Conservation (phyloP, 140 eudicot species). For the Anethum foeniculum region DNA sequence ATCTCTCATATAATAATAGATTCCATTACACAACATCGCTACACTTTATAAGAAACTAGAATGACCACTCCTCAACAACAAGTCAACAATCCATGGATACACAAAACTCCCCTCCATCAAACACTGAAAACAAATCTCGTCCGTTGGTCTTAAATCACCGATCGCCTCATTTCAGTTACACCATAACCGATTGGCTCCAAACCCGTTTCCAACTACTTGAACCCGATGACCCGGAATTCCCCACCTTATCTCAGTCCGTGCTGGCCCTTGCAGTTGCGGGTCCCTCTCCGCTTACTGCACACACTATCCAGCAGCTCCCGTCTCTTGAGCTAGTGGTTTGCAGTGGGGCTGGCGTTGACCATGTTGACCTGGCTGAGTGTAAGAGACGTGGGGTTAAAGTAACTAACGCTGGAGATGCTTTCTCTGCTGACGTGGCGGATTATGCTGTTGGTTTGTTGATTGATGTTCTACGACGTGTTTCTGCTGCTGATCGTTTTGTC, state of each 20-base stretch:
- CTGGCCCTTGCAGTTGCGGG: constrained; percentile 20
- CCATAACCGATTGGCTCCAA: constrained; percentile 14
- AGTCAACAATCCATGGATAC: not conserved
- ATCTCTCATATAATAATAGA: too few species aligned
- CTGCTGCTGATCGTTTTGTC: constrained; percentile 53
- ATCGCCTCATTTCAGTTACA: constrained; percentile 15
- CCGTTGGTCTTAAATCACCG: constrained; percentile 30
- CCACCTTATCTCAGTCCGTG: constrained; percentile 29
- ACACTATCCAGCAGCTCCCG: constrained; percentile 35
- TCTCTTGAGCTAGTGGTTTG: constrained; percentile 39
- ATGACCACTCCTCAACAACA: constrained; percentile 16
- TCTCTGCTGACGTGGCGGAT: constrained; percentile 75
- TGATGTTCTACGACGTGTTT: constrained; percentile 47
- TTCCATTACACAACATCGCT: too few species aligned
- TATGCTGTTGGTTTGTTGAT: constrained; percentile 55
- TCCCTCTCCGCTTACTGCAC: constrained; percentile 24
- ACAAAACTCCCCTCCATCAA: not conserved
- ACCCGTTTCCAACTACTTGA: constrained; percentile 36
- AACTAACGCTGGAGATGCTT: constrained; percentile 45
- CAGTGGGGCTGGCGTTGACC: constrained; percentile 55
- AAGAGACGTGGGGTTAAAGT: constrained; percentile 52
- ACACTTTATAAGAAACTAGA: not conserved
- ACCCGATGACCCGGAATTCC: constrained; percentile 29
- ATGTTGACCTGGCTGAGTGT: constrained; percentile 61
- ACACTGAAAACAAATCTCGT: not conserved